Base-by-base conservation (phyloP, 306 rosid species). In the Ormosia emarginata region DNA sequence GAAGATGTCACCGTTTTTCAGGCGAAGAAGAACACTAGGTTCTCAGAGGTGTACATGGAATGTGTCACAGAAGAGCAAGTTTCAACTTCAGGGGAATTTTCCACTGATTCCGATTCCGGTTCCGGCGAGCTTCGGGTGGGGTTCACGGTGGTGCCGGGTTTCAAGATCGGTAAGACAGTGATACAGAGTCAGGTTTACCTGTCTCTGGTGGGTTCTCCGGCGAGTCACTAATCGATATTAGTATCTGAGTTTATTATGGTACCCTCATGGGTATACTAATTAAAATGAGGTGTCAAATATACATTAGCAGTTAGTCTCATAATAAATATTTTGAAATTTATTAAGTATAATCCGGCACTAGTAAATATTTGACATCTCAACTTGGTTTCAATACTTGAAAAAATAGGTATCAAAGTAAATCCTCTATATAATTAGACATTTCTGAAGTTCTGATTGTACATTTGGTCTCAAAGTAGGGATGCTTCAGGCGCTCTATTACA, bases 21-120 rank as follows among this genome's bases (percentile, higher is more conserved):
- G 86, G 94, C 91, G 2, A 87, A 83, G 86, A 93, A 84, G 73
- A 84, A 87, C 33, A 32, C 88, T 24, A 89, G 99, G 52, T 95
- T 92, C 89, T 93, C 97, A 8, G 99, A 95, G 82, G 94, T 95
- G 81, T 93, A 87, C 87, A 95, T 93, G 99, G 98, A 92, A 84
- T 83, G 91, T 67, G 91, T 88, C 17, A 86, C 89, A 0, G 88
- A 85, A n/a, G 90, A 85, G 59, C n/a, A 89, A 0, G 73, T 81
- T 81, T 81, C 81, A 43, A 29, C 70, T 0, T 84, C 85, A 30
- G 65, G 79, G 39, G 91, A 91, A 36, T 50, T 82, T 30, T 44
- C 83, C 8, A 71, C 29, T 30, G 77, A 63, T 18, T 67, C 83
- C 14, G 74, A 49, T 6, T 67, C 74, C 14, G 76, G 43, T 6